A percentile compares a stretch with the other conserved stretches of the same genome.
Conservation (phyloP, 2,329 filamentous ascomycete genomes). For the Neobulgaria alba region DNA sequence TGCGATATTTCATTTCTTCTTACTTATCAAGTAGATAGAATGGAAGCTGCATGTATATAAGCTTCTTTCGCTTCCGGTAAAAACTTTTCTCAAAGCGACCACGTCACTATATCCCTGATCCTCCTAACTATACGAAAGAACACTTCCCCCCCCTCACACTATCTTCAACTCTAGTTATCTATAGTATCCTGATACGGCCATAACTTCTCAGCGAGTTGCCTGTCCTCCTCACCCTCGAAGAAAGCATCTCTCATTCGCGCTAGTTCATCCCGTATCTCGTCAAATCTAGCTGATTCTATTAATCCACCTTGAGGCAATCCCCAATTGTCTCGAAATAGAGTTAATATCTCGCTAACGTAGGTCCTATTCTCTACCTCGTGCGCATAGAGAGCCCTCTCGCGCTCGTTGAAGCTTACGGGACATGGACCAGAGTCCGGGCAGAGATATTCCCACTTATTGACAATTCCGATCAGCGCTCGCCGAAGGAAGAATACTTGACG, state of each 20-base stretch:
- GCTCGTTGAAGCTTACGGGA: conserved; percentile 11
- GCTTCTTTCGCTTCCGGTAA: too few species aligned
- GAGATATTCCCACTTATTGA: conserved; percentile 7
- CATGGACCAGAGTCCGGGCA: conserved; percentile 7
- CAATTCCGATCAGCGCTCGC: conserved; percentile 8
- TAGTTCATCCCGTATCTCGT: conserved; percentile 4
- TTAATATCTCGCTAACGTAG: conserved; percentile 7
- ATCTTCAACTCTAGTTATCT: not conserved
- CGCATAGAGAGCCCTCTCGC: conserved; percentile 6
- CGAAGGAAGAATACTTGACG: conserved; percentile 8
- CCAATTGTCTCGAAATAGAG: conserved; percentile 6
- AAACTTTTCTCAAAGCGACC: too few species aligned
- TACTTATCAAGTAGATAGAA: too few species aligned
- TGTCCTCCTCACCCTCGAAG: conserved; percentile 8
- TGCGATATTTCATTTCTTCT: too few species aligned
- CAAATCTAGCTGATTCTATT: conserved; percentile 4
- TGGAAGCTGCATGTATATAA: too few species aligned
- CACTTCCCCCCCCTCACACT: too few species aligned
- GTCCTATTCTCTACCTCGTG: conserved; percentile 7
- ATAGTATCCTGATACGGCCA: conserved; percentile 9
- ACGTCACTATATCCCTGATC: too few species aligned
- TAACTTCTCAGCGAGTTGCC: conserved; percentile 7
- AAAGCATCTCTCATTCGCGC: conserved; percentile 2
- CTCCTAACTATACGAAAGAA: too few species aligned
- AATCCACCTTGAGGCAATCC: conserved; percentile 5